Percentiles rank a stretch among this genome's conserved stretches.
Evolutionary conservation across 371 early-diverging fungal species (phyloP).

Genomic region (Zancudomyces culisetae): DNA sequence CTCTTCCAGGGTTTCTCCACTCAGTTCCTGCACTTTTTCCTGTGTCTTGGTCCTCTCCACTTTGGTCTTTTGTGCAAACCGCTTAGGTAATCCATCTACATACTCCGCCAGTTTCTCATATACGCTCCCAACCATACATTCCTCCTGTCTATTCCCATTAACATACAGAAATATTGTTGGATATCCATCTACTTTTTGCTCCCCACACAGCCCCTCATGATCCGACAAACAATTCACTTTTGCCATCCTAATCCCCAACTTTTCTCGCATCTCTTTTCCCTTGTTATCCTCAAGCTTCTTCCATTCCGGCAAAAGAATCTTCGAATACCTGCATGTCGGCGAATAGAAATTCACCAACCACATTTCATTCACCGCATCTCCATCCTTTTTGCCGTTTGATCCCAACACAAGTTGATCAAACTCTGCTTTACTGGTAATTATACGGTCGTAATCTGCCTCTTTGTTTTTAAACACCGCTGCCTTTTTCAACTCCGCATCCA

Average conservation of each 20-base stretch:
- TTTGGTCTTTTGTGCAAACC: constrained; percentile 3
- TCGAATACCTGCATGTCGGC: constrained; percentile 18
- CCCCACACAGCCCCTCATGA: constrained; percentile 40
- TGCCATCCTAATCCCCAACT: constrained; percentile 38
- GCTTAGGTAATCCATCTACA: constrained; percentile 9
- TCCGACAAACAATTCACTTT: constrained; percentile 57
- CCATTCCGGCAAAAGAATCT: constrained; percentile 19
- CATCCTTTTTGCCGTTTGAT: constrained; percentile 10
- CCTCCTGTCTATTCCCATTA: constrained; percentile 34
- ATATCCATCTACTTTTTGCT: constrained; percentile 30
- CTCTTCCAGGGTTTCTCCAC: constrained; percentile 20
- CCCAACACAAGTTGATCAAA: background rate
- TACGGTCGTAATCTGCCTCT: too few species aligned
- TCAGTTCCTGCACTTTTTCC: constrained; percentile 26
- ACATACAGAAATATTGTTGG: constrained; percentile 47
- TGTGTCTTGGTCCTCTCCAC: constrained; percentile 18
- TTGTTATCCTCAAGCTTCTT: constrained; percentile 13
- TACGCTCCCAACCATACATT: constrained; percentile 11
- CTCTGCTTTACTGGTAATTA: background rate
- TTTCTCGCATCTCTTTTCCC: constrained; percentile 5
- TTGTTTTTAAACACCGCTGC: constrained; percentile 10
- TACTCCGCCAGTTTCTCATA: constrained; percentile 14
- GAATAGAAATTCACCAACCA: constrained; percentile 26
- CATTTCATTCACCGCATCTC: constrained; percentile 9
- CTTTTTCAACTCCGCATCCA: constrained; percentile 11